A percentile compares a stretch with the other conserved stretches of the same genome.
These are phyloP conservation scores for Xerocomellus chrysenteron DNA, from an alignment of 768 basidiomycete genomes.

Conservation along the genomic window DNA sequence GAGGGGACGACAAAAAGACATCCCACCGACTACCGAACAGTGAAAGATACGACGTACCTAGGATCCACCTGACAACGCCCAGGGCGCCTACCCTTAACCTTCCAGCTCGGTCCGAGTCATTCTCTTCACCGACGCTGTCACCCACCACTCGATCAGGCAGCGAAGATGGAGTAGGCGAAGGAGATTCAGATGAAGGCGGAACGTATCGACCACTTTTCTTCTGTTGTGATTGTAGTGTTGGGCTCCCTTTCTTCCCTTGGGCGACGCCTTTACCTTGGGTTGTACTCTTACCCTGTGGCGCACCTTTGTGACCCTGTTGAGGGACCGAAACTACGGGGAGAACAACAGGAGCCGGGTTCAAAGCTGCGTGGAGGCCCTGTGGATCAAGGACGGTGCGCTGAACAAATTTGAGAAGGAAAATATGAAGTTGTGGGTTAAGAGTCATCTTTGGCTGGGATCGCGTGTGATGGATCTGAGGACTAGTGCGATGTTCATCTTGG, in stretches of 20 bases:
- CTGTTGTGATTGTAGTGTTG: slow-evolving; percentile 28
- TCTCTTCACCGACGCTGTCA: slow-evolving; percentile 55
- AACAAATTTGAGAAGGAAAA: slow-evolving; percentile 48
- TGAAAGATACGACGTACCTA: slow-evolving; percentile 45
- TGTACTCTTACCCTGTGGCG: not conserved
- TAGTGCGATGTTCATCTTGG: not conserved
- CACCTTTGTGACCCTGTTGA: slow-evolving; percentile 13
- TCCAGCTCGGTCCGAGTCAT: slow-evolving; percentile 64
- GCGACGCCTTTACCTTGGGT: slow-evolving; percentile 6
- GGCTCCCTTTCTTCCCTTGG: slow-evolving; percentile 21
- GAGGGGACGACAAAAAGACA: not conserved
- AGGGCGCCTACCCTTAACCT: slow-evolving; percentile 68
- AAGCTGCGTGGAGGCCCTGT: slow-evolving; percentile 48
- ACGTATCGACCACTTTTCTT: slow-evolving; percentile 32
- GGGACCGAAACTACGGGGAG: slow-evolving; percentile 9
- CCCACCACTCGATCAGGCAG: slow-evolving; percentile 17
- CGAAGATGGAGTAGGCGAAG: slow-evolving; percentile 21
- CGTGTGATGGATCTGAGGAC: not conserved
- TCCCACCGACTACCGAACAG: not conserved
- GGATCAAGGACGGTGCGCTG: slow-evolving; percentile 63
- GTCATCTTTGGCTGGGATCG: slow-evolving; percentile 21
- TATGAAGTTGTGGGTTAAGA: slow-evolving; percentile 33
- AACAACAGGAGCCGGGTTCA: slow-evolving; percentile 64
- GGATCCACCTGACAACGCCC: slow-evolving; percentile 60
- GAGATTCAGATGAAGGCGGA: slow-evolving; percentile 34